Percentiles rank a stretch among this genome's conserved stretches.
Evolutionary conservation across 2,329 filamentous ascomycete species (phyloP).

Genomic region (Penicillium psychrosexuale): DNA sequence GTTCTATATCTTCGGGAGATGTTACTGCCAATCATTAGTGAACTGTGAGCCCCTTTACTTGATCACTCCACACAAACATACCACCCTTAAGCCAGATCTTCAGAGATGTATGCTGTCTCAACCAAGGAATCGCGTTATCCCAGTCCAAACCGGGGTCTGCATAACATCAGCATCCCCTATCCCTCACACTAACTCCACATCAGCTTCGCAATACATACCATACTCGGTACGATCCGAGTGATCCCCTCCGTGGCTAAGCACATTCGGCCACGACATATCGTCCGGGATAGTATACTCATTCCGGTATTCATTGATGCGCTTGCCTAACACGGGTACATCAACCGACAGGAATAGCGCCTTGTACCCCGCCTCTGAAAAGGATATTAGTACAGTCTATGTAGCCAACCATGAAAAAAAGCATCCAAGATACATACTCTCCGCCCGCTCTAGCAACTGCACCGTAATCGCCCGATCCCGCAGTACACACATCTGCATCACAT

Average conservation of each 20-base stretch:
- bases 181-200: not conserved
- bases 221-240: slow-evolving; percentile 27
- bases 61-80: slow-evolving; percentile 5
- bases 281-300: slow-evolving; percentile 52
- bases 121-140: slow-evolving; percentile 50
- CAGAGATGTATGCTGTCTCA: slow-evolving; percentile 49
- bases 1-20: slow-evolving; percentile 35
- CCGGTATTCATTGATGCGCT: slow-evolving; percentile 53
- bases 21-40: slow-evolving; percentile 13
- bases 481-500: slow-evolving; percentile 56
- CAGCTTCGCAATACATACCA: slow-evolving; percentile 16
- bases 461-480: slow-evolving; percentile 49
- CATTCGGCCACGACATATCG: slow-evolving; percentile 46
- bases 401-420: not conserved
- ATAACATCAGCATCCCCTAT: not conserved
- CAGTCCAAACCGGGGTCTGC: slow-evolving; percentile 47
- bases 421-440: slow-evolving; percentile 38
- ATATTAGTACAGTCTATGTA: not conserved
- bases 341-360: slow-evolving; percentile 56
- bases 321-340: slow-evolving; percentile 54
- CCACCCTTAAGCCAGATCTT: slow-evolving; percentile 38
- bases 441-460: slow-evolving; percentile 41
- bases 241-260: slow-evolving; percentile 30
- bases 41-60: not conserved
- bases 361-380: slow-evolving; percentile 45